Conservation (phyloP, 2,329 filamentous ascomycete species). For the Cercospora beticola region DNA sequence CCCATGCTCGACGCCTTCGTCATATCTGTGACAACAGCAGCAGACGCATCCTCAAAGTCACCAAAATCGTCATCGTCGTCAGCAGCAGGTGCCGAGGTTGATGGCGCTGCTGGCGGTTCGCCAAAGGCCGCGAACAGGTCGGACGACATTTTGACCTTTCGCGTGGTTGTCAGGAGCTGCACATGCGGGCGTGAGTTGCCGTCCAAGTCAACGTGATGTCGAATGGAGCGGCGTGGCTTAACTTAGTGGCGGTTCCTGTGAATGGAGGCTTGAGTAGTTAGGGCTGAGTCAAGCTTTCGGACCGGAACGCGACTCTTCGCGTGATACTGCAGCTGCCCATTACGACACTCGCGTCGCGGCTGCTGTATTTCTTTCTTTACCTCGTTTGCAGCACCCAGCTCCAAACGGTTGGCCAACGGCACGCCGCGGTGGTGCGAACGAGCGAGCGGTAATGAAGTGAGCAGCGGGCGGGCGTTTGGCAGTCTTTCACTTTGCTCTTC, state of each 20-base stretch:
- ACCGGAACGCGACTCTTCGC: neutral
- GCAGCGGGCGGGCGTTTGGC: neutral
- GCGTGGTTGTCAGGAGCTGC: neutral
- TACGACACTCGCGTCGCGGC: neutral
- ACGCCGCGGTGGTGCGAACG: neutral
- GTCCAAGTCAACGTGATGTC: neutral
- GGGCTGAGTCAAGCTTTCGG: neutral
- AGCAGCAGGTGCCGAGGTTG: slow-evolving; percentile 5
- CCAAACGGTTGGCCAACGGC: neutral
- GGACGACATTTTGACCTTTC: slow-evolving; percentile 48
- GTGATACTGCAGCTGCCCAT: neutral
- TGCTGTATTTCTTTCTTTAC: neutral
- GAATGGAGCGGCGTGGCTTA: neutral
- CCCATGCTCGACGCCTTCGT: neutral
- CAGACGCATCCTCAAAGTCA: slow-evolving; percentile 51
- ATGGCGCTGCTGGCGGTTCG: slow-evolving; percentile 11
- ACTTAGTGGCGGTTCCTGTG: neutral
- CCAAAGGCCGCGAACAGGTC: slow-evolving; percentile 56
- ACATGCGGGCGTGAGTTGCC: neutral
- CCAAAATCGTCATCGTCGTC: slow-evolving; percentile 54
- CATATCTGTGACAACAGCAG: slow-evolving; percentile 1
- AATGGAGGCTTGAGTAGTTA: neutral
- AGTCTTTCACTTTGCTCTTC: neutral
- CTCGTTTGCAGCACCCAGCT: neutral
- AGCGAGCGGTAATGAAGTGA: neutral